Conservation (phyloP, 768 basidiomycete species). For the Suillus clintonianus region DNA sequence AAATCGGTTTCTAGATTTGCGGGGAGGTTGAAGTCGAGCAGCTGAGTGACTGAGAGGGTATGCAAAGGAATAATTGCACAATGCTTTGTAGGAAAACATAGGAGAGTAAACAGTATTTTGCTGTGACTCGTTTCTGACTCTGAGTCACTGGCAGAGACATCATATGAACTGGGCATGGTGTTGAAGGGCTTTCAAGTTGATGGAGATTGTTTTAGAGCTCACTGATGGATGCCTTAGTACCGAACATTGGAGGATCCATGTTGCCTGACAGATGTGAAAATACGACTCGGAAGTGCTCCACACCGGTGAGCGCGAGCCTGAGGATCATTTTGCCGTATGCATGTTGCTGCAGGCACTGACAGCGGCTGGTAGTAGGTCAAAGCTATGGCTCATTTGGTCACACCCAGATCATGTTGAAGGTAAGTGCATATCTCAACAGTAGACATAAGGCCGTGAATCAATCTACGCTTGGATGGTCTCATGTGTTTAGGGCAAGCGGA, state of each 20-base stretch:
- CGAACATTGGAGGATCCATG: not conserved
- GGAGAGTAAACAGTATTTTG: not conserved
- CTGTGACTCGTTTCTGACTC: too few species aligned
- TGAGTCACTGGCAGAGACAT: not conserved
- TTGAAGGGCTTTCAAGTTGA: not conserved
- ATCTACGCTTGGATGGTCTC: too few species aligned
- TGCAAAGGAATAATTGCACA: not conserved
- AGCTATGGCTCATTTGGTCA: not conserved
- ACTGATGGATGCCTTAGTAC: not conserved
- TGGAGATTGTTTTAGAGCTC: not conserved
- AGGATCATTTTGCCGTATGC: not conserved
- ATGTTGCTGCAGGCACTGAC: not conserved
- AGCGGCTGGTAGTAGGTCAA: not conserved
- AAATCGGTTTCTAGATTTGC: not conserved
- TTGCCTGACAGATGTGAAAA: not conserved
- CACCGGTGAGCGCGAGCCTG: not conserved
- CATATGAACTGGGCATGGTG: not conserved
- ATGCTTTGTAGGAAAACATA: not conserved
- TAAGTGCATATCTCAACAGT: not conserved
- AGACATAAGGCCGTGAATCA: too few species aligned
- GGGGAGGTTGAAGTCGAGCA: not conserved
- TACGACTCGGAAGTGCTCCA: not conserved
- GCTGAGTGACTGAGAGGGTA: not conserved
- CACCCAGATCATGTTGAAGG: not conserved
- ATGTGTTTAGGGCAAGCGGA: too few species aligned